Evolutionary conservation across 768 basidiomycete genomes (phyloP), one percentile per base, ranked within the genome.

Genomic region (Tubosaeta sp.): DNA sequence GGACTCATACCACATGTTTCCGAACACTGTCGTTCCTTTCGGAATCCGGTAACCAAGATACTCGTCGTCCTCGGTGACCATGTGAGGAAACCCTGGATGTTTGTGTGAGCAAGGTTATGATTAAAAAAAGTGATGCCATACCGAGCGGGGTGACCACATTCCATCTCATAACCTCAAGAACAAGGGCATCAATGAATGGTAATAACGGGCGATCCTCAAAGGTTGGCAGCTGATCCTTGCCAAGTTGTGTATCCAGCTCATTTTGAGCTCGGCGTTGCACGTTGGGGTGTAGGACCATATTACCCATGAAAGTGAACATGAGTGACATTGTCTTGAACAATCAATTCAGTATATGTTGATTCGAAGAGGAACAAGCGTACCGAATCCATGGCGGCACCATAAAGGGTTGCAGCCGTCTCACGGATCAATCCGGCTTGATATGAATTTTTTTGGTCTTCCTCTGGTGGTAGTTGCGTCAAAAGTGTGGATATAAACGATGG

Each of bases 41-140:
- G 78, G 78, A 16, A 79, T 73, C 9, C 46, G 55, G 49, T 71
- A 75, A 2, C 72, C 76, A 5, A 54, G 47, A 11, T 48, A 54
- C 10, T 51, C 54, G 16, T 53, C 58, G 4, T 54, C 58, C 21
- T 59, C 52, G 47, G 72, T 78, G 12, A 68, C 66, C 52, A 76
- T 75, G 19, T 58, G 57, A 22, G 57, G 58, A 11, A 59, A 39
- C 7, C 76, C 78, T 49, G 47, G 69, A 27, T 27, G 5, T 56
- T 4, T 25, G 3, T 12, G 3, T 53, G n/a, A 53, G 22, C 10
- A 14, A 43, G 21, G 29, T 35, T 7, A 27, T 25, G 8, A 19
- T 27, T 27, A 13, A 2, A 41, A 9, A 36, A 18, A 3, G n/a
- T 22, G 36, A 24, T 22, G 6, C 18, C 30, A 13, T 40, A 52